Percentiles rank a stretch among this genome's conserved stretches.
phyloP scores from a whole-genome alignment of 2,329 filamentous ascomycete genomes.

The Exophiala alcalophila region DNA sequence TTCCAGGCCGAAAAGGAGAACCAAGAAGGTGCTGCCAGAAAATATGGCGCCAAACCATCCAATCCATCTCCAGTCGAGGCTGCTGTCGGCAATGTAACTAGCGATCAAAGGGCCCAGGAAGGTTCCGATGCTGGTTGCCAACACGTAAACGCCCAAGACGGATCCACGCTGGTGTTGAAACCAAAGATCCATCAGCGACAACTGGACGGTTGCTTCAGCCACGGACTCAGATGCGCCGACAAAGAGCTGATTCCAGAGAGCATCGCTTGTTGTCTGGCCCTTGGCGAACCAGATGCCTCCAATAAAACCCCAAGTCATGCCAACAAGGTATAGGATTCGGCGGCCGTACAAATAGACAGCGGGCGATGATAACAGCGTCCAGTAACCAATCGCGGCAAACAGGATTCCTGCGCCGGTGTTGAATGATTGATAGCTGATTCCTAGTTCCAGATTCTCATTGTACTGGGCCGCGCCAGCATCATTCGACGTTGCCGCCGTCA shows the following conservation, averaged over 20 bases:
- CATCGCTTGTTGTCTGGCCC: slow-evolving; percentile 44
- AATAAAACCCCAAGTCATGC: slow-evolving; percentile 48
- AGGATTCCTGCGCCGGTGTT: slow-evolving; percentile 58
- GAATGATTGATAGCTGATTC: slow-evolving; percentile 52
- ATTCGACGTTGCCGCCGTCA: slow-evolving; percentile 57
- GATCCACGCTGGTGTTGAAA: slow-evolving; percentile 57
- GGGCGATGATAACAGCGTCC: slow-evolving; percentile 53
- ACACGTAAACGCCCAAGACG: slow-evolving; percentile 54
- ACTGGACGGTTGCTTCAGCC: slow-evolving; percentile 56
- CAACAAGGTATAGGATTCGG: slow-evolving; percentile 54
- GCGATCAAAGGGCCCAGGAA: slow-evolving; percentile 55
- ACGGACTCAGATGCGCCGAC: slow-evolving; percentile 57
- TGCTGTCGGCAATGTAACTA: slow-evolving; percentile 49
- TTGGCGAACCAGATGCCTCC: slow-evolving; percentile 56
- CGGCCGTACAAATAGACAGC: slow-evolving; percentile 55
- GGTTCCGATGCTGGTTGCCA: slow-evolving; percentile 56
- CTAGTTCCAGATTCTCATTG: slow-evolving; percentile 50
- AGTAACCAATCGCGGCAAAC: slow-evolving; percentile 57
- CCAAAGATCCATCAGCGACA: slow-evolving; percentile 58
- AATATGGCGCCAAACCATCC: slow-evolving; percentile 53
- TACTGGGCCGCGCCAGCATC: slow-evolving; percentile 53
- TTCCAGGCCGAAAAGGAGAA: slow-evolving; percentile 53
- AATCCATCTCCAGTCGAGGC: slow-evolving; percentile 55
- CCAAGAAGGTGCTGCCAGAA: slow-evolving; percentile 46
- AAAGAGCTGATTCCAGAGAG: slow-evolving; percentile 57